These are phyloP conservation scores for Trypanosoma lewisi DNA, from an alignment of 208 protist species.

Conservation along the genomic window DNA sequence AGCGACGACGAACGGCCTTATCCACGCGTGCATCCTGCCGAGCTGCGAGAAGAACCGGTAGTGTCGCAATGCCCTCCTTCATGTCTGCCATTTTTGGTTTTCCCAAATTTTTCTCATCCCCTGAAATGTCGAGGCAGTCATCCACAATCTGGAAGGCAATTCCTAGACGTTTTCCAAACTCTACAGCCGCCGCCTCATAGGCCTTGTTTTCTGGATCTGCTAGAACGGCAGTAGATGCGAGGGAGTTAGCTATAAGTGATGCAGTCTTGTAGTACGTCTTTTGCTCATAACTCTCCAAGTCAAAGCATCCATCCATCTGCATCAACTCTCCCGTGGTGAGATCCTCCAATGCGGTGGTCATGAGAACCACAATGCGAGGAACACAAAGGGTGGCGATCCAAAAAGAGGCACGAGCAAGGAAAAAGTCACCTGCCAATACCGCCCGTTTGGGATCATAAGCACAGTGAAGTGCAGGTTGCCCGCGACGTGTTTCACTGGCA, in stretches of 20 bases:
- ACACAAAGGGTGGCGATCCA: slow-evolving; percentile 84
- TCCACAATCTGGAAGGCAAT: slow-evolving; percentile 95
- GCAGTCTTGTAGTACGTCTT: slow-evolving; percentile 95
- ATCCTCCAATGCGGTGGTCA: slow-evolving; percentile 91
- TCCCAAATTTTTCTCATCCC: slow-evolving; percentile 61
- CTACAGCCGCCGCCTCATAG: slow-evolving; percentile 48
- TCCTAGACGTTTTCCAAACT: slow-evolving; percentile 93
- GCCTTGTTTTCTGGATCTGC: slow-evolving; percentile 48
- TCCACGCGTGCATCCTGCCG: slow-evolving; percentile 50
- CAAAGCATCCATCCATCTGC: slow-evolving; percentile 91
- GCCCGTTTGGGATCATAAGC: slow-evolving; percentile 85
- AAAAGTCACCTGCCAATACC: slow-evolving; percentile 93
- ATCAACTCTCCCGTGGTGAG: slow-evolving; percentile 93
- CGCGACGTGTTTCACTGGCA: slow-evolving; percentile 89
- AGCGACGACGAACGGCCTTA: slow-evolving; percentile 57
- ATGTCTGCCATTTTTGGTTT: slow-evolving; percentile 83
- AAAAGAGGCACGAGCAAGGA: slow-evolving; percentile 89
- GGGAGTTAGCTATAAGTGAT: slow-evolving; percentile 92
- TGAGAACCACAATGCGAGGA: slow-evolving; percentile 87
- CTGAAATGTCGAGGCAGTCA: slow-evolving; percentile 93
- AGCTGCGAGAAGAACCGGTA: slow-evolving; percentile 75
- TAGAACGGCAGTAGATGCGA: slow-evolving; percentile 87
- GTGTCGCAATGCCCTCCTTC: slow-evolving; percentile 76
- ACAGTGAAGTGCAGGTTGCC: slow-evolving; percentile 72
- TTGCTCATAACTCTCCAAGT: slow-evolving; percentile 73